These are phyloP conservation scores for Vaccinium vitisidaea DNA, from an alignment of 148 eudicot species.

Conservation along the genomic window DNA sequence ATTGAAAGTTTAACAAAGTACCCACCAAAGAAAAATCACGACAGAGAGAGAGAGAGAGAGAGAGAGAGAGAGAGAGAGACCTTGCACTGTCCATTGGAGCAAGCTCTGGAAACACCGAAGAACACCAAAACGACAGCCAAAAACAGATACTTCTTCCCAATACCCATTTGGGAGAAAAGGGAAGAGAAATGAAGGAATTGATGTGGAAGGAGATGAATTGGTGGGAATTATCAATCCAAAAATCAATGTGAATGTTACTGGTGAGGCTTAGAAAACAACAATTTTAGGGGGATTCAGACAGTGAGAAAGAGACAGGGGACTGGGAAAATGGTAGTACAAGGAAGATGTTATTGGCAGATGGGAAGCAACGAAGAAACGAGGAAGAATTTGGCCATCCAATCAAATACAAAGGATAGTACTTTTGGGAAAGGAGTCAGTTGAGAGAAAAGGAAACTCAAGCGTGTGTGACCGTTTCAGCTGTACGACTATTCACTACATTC, in stretches of 20 bases:
- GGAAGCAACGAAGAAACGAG: not conserved
- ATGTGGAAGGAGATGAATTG: not conserved
- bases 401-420: not conserved
- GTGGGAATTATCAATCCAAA: not conserved
- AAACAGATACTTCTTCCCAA: not conserved
- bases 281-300: not conserved
- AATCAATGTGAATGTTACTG: not conserved
- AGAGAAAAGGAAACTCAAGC: not conserved
- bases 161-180: not conserved
- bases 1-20: not conserved
- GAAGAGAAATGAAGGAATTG: not conserved
- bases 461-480: too few relatives aligned
- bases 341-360: not conserved
- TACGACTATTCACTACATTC: too few relatives aligned
- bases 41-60: not conserved
- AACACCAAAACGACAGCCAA: conserved; percentile 2
- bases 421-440: not conserved
- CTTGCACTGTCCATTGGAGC: conserved; percentile 25
- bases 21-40: not conserved
- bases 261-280: not conserved
- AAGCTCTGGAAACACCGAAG: conserved; percentile 11
- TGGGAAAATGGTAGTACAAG: not conserved
- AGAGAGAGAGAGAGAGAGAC: conserved; percentile 19
- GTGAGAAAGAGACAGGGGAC: not conserved
- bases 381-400: not conserved